A percentile compares a stretch with the other conserved stretches of the same genome.
Conservation (phyloP, 2,329 filamentous ascomycete species). For the Apiospora hydei region DNA sequence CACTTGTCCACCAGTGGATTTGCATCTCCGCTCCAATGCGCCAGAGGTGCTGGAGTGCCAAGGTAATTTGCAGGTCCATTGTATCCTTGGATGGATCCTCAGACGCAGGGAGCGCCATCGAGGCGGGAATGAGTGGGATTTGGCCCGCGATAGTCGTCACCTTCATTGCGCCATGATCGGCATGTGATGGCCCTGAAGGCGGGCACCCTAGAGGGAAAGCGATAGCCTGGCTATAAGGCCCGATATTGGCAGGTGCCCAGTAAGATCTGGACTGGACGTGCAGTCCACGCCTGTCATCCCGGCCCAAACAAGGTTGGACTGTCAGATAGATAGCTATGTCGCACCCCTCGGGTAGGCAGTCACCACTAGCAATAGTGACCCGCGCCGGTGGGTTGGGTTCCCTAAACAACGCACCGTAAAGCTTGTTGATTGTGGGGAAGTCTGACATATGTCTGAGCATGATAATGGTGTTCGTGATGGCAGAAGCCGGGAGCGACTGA, state of each 20-base stretch:
- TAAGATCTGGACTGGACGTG: slow-evolving; percentile 95
- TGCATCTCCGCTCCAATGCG: slow-evolving; percentile 77
- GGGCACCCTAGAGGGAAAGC: slow-evolving; percentile 51
- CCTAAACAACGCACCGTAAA: slow-evolving; percentile 79
- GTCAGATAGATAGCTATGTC: slow-evolving; percentile 67
- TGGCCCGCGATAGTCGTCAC: slow-evolving; percentile 81
- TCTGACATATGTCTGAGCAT: slow-evolving; percentile 81
- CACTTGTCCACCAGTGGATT: slow-evolving; percentile 77
- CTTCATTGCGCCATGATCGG: slow-evolving; percentile 21
- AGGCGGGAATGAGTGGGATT: slow-evolving; percentile 83
- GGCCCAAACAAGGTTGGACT: slow-evolving; percentile 42
- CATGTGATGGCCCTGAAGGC: slow-evolving; percentile 27
- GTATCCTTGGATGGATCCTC: slow-evolving; percentile 38
- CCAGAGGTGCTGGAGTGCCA: slow-evolving; percentile 90
- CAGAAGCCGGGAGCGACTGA: slow-evolving; percentile 44
- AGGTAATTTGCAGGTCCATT: slow-evolving; percentile 65
- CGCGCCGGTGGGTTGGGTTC: slow-evolving; percentile 84
- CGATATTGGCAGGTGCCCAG: slow-evolving; percentile 98
- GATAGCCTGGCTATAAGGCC: slow-evolving; percentile 93
- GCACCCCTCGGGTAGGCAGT: slow-evolving; percentile 64
- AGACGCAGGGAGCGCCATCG: slow-evolving; percentile 68
- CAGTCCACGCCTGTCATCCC: slow-evolving; percentile 63
- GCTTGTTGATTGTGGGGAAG: slow-evolving; percentile 76
- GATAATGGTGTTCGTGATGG: slow-evolving; percentile 67
- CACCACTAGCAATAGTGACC: slow-evolving; percentile 81